Percentiles rank a stretch among this genome's conserved stretches.
Conservation (phyloP, 768 basidiomycete genomes). For the Gymnopilus junonius region DNA sequence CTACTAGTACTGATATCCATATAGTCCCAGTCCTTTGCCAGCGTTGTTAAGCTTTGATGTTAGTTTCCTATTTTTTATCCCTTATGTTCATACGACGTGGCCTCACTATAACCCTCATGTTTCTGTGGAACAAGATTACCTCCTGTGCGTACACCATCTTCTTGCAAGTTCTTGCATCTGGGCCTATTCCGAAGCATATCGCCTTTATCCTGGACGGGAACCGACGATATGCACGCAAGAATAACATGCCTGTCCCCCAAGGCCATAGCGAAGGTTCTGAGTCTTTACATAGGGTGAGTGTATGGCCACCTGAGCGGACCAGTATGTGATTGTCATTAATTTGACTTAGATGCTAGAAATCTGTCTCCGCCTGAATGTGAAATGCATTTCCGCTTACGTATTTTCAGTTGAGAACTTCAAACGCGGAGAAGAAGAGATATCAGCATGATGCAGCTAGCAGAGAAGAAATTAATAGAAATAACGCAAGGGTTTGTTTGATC, state of each 20-base stretch:
- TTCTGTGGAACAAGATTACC: constrained; percentile 34
- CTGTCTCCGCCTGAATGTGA: constrained; percentile 76
- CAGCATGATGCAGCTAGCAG: constrained; percentile 85
- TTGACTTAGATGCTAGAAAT: constrained; percentile 34
- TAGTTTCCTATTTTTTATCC: background rate
- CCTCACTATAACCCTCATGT: too few relatives aligned
- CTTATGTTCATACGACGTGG: constrained; percentile 27
- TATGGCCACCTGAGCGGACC: background rate
- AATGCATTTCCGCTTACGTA: constrained; percentile 91
- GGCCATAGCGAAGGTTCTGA: constrained; percentile 88
- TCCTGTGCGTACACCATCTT: constrained; percentile 50
- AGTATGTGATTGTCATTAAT: too few relatives aligned
- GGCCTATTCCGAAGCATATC: constrained; percentile 88
- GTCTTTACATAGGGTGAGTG: constrained; percentile 74
- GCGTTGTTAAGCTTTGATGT: too few relatives aligned
- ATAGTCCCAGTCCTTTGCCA: too few relatives aligned
- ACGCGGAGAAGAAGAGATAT: constrained; percentile 82
- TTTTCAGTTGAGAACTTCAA: constrained; percentile 99
- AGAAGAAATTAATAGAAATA: constrained; percentile 77
- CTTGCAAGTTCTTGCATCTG: constrained; percentile 73
- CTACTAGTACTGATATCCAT: too few relatives aligned
- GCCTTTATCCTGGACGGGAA: constrained; percentile 99
- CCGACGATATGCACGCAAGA: constrained; percentile 80
- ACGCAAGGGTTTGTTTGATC: constrained; percentile 72
- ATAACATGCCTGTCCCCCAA: constrained; percentile 66